Evolutionary conservation across 106 monocot genomes (phyloP), one percentile per base, ranked within the genome.

Genomic region (Acanthochlamys bracteata): DNA sequence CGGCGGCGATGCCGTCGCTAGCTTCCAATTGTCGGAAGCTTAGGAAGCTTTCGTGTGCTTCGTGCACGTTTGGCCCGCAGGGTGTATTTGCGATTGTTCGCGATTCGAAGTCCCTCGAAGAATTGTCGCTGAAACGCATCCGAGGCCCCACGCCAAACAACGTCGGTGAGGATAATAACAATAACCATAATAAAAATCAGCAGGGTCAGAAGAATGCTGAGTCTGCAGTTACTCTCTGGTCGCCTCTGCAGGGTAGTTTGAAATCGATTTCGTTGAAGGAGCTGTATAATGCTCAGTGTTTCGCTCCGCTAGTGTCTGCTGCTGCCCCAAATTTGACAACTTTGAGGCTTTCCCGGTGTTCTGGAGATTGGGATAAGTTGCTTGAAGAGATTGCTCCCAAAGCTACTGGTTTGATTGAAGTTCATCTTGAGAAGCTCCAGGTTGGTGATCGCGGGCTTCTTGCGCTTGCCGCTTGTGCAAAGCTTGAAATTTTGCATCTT

Each of bases 341-440:
- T 10, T 76, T 93, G 7, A 82, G 78, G 69, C 42, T 88, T 3
- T 77, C 80, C 67, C 69, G 84, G 11, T 93, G 88, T 68, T 75
- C 84, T 43, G 92, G 92, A 10, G 84, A 93, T 45, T 88, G 92
- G 92, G 84, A 88, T 55, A 47, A 39, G 7, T 39, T 89, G 23
- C 72, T 93, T 12, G 75, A 78, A 45, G 80, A 75, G 27, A 66
- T 86, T 53, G 43, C 79, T 12, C 23, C 41, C 1, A 73, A 64
- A 25, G 79, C 71, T 1, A 57, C 74, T 0, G 66, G 65, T 14
- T 60, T 93, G 11, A 70, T 78, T 9, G 88, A 89, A 69, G 61
- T 93, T 23, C 92, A 93, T 52, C 67, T 93, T 25, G 92, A 88
- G 73, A 93, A 85, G 77, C 72, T 88, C 21, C 85, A 80, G 73